Conservation (phyloP, 2,329 filamentous ascomycete species). For the Sporothrix brunneoviolacea region DNA sequence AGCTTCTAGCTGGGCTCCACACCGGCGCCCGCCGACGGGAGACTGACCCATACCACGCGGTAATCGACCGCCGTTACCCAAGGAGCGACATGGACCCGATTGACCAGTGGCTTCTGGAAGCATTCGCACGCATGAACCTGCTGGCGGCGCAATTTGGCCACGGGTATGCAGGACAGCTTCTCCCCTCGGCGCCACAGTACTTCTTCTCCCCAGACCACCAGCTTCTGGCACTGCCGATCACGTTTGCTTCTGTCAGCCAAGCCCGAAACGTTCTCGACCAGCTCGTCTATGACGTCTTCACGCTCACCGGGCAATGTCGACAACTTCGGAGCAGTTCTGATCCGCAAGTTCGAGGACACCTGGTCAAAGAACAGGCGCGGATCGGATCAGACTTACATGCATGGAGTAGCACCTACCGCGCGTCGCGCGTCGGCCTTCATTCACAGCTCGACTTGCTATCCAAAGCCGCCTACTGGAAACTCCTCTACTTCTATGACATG, state of each 20-base stretch:
- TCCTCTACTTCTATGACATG: constrained; percentile 3
- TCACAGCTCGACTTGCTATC: not conserved
- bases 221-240: not conserved
- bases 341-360: no score
- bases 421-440: not conserved
- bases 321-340: no score
- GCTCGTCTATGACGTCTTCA: not conserved
- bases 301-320: not conserved
- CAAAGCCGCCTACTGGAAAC: not conserved
- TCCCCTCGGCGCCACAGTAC: not conserved
- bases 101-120: not conserved
- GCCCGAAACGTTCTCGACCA: not conserved
- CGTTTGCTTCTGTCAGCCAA: not conserved
- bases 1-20: not conserved
- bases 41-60: no score
- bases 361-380: not conserved
- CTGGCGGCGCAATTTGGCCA: not conserved
- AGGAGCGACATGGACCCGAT: not conserved
- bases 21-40: no score
- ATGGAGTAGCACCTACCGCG: not conserved
- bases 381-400: not conserved
- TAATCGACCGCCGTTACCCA: not conserved
- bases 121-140: not conserved
- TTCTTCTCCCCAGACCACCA: constrained; percentile 2
- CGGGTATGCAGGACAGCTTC: not conserved